Evolutionary conservation across 805 yeast genomes (phyloP), one percentile per base, ranked within the genome.

Genomic region (Metschnikowia orientalis): DNA sequence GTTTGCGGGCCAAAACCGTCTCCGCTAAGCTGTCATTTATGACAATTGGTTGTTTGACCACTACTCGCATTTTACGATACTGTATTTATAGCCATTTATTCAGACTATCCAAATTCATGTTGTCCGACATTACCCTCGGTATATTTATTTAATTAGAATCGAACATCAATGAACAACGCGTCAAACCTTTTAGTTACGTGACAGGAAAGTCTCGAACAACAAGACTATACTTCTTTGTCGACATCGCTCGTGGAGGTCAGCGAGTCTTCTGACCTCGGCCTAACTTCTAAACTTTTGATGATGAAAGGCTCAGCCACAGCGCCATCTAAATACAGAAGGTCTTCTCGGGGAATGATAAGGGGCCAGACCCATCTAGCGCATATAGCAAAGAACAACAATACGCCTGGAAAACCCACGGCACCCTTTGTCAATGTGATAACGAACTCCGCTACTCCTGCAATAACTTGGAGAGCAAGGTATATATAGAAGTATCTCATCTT

Each of bases 381-480:
- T 1, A 77, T 61, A 14, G 81, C 70, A 37, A 85, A 89, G 33
- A 79, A 71, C 50, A 90, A 57, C 30, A 90, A 60, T 0, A 92
- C 85, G 3, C 87, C 81, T 0, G 98, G 97, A 51, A 92, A 90
- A 2, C 95, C 97, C 19, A 90, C 86, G 0, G 97, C 97, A 0
- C 92, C 97, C 39, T 69, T 77, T 0, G 96, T 86, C 51, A 80
- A 75, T 0, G 95, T 83, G 19, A 90, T 87, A 0, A 79, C 92
- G 44, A 87, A 81, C 53, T 94, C 97, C 0, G 77, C 82, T 2
- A 73, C 81, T 32, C 81, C 81, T 1, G 92, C 92, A 13, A 77
- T 45, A 4, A 82, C 53, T 38, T 85, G 79, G 12, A 86, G 59
- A 1, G 53, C 32, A 1, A 82, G 56, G 48, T 80, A 90, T 1